Evolutionary conservation across 805 yeast species (phyloP).

Genomic region (Yarrowia yakushimensis): DNA sequence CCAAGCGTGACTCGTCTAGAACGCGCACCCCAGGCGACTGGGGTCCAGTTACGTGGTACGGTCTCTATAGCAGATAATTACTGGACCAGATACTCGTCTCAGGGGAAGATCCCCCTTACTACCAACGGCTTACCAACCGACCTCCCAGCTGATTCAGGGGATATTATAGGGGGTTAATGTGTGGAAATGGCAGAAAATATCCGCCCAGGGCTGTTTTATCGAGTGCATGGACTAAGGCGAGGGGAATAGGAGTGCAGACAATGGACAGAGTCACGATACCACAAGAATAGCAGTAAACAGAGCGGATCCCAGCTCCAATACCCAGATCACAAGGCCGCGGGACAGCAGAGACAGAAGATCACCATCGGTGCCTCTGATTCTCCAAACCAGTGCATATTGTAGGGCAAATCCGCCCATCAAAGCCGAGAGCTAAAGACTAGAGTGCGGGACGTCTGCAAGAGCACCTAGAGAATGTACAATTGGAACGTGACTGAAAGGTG

Average conservation of each 20-base stretch:
- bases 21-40: neutral
- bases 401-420: slow-evolving; percentile 12
- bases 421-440: neutral
- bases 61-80: no score
- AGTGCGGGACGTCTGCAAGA: neutral
- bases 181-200: neutral
- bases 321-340: no score
- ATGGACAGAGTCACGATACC: neutral
- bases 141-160: slow-evolving; percentile 5
- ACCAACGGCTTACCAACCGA: neutral
- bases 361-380: neutral
- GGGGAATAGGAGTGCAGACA: neutral
- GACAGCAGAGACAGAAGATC: no score
- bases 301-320: neutral
- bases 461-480: neutral
- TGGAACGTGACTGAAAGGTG: neutral
- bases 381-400: neutral
- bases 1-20: neutral
- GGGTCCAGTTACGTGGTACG: neutral
- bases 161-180: neutral
- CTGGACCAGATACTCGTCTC: no score
- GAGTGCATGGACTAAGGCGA: neutral
- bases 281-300: neutral
- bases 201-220: neutral
- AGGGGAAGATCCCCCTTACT: neutral